Evolutionary conservation across 768 basidiomycete species (phyloP).

Genomic region (Pleurotus tuber-regium): DNA sequence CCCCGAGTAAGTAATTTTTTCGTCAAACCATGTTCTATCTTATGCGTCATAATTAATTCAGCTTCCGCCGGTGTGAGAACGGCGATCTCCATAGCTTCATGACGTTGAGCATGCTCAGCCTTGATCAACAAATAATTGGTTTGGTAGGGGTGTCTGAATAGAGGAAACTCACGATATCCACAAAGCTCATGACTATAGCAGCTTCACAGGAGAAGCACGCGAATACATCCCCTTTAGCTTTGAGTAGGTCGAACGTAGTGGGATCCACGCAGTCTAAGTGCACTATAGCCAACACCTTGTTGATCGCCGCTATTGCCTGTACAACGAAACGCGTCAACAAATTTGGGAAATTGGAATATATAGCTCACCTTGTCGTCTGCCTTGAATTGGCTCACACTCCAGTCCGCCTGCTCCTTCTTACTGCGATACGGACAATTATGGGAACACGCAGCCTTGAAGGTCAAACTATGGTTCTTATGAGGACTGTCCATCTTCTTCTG

Average conservation of each 20-base stretch:
- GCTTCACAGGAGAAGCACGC: constrained; percentile 50
- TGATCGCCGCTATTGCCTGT: constrained; percentile 48
- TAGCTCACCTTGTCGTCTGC: constrained; percentile 52
- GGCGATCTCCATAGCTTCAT: constrained; percentile 46
- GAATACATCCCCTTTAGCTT: constrained; percentile 28
- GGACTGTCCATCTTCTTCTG: constrained; percentile 22
- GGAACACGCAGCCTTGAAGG: constrained; percentile 55
- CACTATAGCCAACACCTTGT: constrained; percentile 31
- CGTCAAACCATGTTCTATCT: constrained; percentile 19
- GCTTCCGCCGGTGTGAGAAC: constrained; percentile 23
- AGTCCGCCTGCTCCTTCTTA: constrained; percentile 32
- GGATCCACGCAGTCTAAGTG: constrained; percentile 28
- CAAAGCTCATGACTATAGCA: constrained; percentile 45
- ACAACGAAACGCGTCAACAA: not conserved
- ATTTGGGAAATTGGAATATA: not conserved
- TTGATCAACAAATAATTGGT: constrained; percentile 23
- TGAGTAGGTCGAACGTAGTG: constrained; percentile 18
- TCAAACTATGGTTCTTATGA: constrained; percentile 45
- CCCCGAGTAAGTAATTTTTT: constrained; percentile 16
- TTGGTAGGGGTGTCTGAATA: not conserved
- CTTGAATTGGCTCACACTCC: constrained; percentile 52
- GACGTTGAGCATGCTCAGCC: constrained; percentile 66
- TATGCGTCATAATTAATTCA: constrained; percentile 16
- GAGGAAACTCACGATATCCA: constrained; percentile 41
- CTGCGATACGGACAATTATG: constrained; percentile 47